These are phyloP conservation scores for Leccinum obscurum DNA, from an alignment of 768 basidiomycete genomes.

Conservation along the genomic window DNA sequence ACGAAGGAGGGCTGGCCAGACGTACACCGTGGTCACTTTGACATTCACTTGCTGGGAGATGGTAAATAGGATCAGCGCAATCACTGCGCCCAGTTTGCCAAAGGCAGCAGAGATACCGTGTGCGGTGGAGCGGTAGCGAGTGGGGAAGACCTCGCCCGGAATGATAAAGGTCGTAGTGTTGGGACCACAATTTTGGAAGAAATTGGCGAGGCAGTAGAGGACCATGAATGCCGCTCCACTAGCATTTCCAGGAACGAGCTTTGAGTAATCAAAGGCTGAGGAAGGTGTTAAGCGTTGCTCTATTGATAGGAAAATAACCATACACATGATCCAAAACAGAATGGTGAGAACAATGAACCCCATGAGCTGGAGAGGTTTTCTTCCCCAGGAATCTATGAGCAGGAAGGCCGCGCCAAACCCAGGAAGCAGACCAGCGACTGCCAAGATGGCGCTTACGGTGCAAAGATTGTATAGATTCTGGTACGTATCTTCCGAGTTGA, in stretches of 20 bases:
- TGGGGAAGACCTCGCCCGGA: constrained; percentile 81
- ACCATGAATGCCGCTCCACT: constrained; percentile 61
- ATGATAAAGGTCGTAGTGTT: constrained; percentile 78
- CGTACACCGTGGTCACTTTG: neutral
- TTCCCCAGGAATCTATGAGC: constrained; percentile 72
- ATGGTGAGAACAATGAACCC: constrained; percentile 67
- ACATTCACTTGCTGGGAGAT: neutral
- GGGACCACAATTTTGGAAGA: constrained; percentile 85
- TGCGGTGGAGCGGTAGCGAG: constrained; percentile 78
- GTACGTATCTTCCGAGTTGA: constrained; percentile 38
- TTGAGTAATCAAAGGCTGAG: constrained; percentile 62
- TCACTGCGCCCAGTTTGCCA: constrained; percentile 79
- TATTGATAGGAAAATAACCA: constrained; percentile 1
- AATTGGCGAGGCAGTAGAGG: constrained; percentile 77
- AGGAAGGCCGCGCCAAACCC: constrained; percentile 59
- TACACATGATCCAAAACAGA: constrained; percentile 67
- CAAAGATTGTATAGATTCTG: constrained; percentile 56
- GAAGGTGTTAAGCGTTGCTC: constrained; percentile 1
- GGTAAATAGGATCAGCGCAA: constrained; percentile 54
- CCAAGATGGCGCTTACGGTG: constrained; percentile 70
- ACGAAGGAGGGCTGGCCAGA: neutral
- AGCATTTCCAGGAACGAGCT: constrained; percentile 33
- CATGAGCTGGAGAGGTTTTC: constrained; percentile 76
- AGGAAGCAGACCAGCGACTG: constrained; percentile 73
- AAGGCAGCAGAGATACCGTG: constrained; percentile 81